Conservation (phyloP, 2,329 filamentous ascomycete genomes). For the Microsporum audouinii region DNA sequence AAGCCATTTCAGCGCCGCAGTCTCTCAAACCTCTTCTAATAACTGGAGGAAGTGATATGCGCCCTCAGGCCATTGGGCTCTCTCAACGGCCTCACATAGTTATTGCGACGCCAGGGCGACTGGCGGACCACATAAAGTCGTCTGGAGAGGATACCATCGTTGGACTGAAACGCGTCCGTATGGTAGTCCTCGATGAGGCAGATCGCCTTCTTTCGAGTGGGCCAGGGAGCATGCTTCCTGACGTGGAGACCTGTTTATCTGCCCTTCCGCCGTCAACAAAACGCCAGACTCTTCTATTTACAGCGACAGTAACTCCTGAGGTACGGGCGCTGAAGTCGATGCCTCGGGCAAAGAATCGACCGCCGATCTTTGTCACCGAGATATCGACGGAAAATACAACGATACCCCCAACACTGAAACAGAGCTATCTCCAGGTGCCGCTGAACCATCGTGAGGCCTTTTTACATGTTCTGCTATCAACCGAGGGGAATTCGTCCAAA, state of each 20-base stretch:
- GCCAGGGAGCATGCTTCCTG: conserved; percentile 81
- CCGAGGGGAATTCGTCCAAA: conserved; percentile 61
- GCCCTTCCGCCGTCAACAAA: conserved; percentile 64
- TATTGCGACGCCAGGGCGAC: conserved; percentile 82
- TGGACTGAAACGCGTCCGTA: conserved; percentile 65
- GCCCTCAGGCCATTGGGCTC: conserved; percentile 73
- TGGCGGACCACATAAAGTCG: conserved; percentile 85
- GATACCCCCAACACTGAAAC: conserved; percentile 67
- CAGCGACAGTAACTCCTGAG: conserved; percentile 86
- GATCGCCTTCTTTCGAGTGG: conserved; percentile 70
- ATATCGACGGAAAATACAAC: conserved; percentile 58
- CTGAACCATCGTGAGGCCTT: conserved; percentile 93
- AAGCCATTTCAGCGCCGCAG: conserved; percentile 79
- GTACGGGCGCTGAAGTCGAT: conserved; percentile 75
- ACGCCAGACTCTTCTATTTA: conserved; percentile 92
- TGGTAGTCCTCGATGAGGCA: conserved; percentile 90
- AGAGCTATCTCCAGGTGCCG: conserved; percentile 78
- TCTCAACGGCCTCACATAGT: conserved; percentile 76
- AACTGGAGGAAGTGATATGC: conserved; percentile 88
- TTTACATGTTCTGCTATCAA: conserved; percentile 76
- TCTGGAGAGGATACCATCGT: conserved; percentile 85
- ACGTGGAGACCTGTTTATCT: conserved; percentile 77
- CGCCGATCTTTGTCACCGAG: conserved; percentile 79
- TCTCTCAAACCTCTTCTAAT: conserved; percentile 80
- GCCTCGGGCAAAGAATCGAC: conserved; percentile 56